Evolutionary conservation across 345 rosid genomes (phyloP).

Genomic region (Lepidium didymum): DNA sequence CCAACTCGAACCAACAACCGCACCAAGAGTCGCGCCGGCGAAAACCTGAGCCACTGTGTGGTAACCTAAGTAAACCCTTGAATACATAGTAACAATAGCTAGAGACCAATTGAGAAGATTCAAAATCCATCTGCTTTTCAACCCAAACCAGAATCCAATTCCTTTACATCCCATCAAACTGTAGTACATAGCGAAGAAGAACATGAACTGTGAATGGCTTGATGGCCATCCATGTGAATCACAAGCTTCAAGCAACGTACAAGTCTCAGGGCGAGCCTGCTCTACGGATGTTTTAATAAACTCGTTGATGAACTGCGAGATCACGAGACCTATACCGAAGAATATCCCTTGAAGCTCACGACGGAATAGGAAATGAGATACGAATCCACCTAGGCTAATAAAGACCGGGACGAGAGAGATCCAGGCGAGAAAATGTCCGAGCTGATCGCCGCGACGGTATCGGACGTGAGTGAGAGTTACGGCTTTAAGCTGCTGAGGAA

Average conservation of each 20-base stretch:
- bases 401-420: conserved; percentile 84
- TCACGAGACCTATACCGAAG: conserved; percentile 75
- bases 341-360: conserved; percentile 85
- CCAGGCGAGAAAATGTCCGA: conserved; percentile 91
- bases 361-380: conserved; percentile 85
- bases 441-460: conserved; percentile 60
- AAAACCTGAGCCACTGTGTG: conserved; percentile 84
- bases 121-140: conserved; percentile 40
- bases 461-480: conserved; percentile 87
- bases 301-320: conserved; percentile 79
- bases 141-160: conserved; percentile 47
- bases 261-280: conserved; percentile 87
- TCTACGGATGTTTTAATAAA: conserved; percentile 58
- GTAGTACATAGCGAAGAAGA: conserved; percentile 69
- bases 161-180: conserved; percentile 54
- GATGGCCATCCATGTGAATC: conserved; percentile 99
- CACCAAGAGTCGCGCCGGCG: conserved; percentile 69
- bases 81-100: conserved; percentile 72
- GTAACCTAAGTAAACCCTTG: conserved; percentile 92
- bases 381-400: conserved; percentile 83
- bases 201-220: conserved; percentile 87
- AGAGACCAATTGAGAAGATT: conserved; percentile 49
- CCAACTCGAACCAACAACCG: conserved; percentile 60
- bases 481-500: conserved; percentile 44
- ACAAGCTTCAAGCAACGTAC: conserved; percentile 77